Base-by-base conservation (phyloP, 495 filamentous ascomycete species). In the Viridothelium virens region DNA sequence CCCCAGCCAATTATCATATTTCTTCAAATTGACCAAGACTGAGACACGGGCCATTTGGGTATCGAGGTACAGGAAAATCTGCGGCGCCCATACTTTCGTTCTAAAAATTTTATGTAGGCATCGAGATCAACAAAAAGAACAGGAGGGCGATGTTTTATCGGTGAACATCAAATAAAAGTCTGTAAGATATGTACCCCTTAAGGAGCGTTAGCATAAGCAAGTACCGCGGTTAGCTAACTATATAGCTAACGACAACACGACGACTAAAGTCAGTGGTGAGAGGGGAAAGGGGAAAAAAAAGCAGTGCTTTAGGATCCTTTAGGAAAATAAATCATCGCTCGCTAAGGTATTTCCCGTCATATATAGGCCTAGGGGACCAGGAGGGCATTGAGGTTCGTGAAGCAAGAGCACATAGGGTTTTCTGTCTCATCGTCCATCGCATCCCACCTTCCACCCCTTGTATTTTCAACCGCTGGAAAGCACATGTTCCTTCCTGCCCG, bases 331-430 rank as follows among this genome's bases (percentile, higher is more conserved):
- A 59, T 59, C 53, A 59, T 59, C 53, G 53, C 53, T 59, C 36
- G 53, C 53, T 59, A 59, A 59, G 53, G 18, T 7, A 44, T 7
- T 7, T 59, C 5, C 48, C 53, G 36, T 59, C 53, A 59, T 59
- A 7, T 59, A 59, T 59, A 59, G 31, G 48, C 25, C 25, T 59
- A 18, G 36, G 53, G 53, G 41, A 7, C 1, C 41, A 14, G 41
- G 11, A 31, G 25, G 25, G 25, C 25, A 25, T 25, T 25, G 25
- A 25, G 25, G 25, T 25, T 25, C 25, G 25, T 25, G 18, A 59
- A 59, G 53, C 53, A 59, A 59, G 53, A 59, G 25, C 25, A 18
- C 53, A 59, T 59, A 59, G 53, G 53, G 11, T 6, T 59, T 59
- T 36, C 53, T 31, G 31, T 59, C 53, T 18, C 33, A 59, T 36